A percentile compares a stretch with the other conserved stretches of the same genome.
Conservation (phyloP, 768 basidiomycete species). For the Stropharia rugosoannulata region DNA sequence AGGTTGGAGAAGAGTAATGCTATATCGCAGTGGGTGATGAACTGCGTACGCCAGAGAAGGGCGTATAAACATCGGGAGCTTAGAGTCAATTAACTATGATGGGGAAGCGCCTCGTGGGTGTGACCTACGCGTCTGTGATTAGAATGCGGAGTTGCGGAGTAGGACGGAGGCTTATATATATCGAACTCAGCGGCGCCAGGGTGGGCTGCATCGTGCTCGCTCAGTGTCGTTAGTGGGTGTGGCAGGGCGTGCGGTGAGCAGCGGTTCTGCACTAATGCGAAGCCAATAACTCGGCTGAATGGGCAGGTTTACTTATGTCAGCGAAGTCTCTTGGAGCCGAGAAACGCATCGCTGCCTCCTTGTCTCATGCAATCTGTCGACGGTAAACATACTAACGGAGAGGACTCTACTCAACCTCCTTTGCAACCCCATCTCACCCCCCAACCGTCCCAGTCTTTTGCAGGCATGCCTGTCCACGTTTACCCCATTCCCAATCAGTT, state of each 20-base stretch:
- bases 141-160: slow-evolving; percentile 21
- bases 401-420: slow-evolving; percentile 33
- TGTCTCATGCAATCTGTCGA: slow-evolving; percentile 33
- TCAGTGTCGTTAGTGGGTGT: slow-evolving; percentile 7
- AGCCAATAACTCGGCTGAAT: slow-evolving; percentile 18
- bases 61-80: slow-evolving; percentile 26
- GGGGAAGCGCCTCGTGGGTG: slow-evolving; percentile 10
- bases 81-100: slow-evolving; percentile 26
- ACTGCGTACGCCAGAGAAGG: slow-evolving; percentile 25
- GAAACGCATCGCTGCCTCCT: slow-evolving; percentile 15
- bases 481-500: slow-evolving; percentile 60
- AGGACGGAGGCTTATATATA: slow-evolving; percentile 7
- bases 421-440: slow-evolving; percentile 26
- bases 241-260: slow-evolving; percentile 10
- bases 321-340: slow-evolving; percentile 16
- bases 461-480: slow-evolving; percentile 64
- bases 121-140: slow-evolving; percentile 21
- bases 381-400: slow-evolving; percentile 30
- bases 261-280: slow-evolving; percentile 9
- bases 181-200: slow-evolving; percentile 6
- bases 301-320: slow-evolving; percentile 18
- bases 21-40: not conserved
- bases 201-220: slow-evolving; percentile 6
- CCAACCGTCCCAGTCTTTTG: slow-evolving; percentile 42
- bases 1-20: slow-evolving; percentile 26